phyloP scores from a whole-genome alignment of 495 filamentous ascomycete genomes.

The Ramalina intermedia region DNA sequence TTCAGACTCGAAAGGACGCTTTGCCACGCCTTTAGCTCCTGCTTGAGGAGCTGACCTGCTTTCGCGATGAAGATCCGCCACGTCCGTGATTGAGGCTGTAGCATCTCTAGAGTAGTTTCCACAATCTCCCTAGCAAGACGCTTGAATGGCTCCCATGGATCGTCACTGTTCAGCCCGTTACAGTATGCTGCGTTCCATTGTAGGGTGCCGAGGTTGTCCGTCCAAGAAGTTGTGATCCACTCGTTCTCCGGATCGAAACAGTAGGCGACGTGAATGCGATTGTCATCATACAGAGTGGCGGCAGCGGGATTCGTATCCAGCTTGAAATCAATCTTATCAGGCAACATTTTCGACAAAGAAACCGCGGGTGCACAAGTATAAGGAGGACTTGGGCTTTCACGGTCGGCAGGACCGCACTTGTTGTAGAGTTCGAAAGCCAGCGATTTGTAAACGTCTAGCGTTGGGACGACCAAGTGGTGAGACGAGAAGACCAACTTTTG shows the following conservation, averaged over 20 bases:
- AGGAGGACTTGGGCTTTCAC: conserved; percentile 15
- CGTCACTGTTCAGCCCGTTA: conserved; percentile 45
- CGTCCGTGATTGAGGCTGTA: conserved; percentile 51
- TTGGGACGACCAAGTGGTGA: conserved; percentile 49
- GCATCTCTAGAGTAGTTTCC: conserved; percentile 65
- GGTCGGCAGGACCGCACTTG: conserved; percentile 50
- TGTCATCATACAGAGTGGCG: conserved; percentile 69
- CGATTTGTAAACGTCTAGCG: conserved; percentile 48
- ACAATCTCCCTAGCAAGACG: conserved; percentile 71
- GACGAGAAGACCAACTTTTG: conserved; percentile 52
- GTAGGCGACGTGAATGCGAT: conserved; percentile 76
- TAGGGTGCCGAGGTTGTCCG: conserved; percentile 62
- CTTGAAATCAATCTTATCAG: conserved; percentile 66
- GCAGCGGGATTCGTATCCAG: conserved; percentile 49
- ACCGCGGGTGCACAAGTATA: conserved; percentile 50
- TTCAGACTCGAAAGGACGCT: conserved; percentile 29
- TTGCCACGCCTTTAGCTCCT: conserved; percentile 54
- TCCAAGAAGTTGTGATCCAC: conserved; percentile 90
- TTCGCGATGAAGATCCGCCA: conserved; percentile 74
- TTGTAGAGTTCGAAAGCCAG: conserved; percentile 80
- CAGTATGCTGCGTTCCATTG: conserved; percentile 72
- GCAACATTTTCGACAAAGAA: conserved; percentile 55
- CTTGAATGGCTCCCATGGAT: conserved; percentile 35
- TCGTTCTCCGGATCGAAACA: conserved; percentile 65
- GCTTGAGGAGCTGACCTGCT: conserved; percentile 52